Evolutionary conservation across 2,329 filamentous ascomycete genomes (phyloP).

Genomic region (Chaetomiaceae sp.): DNA sequence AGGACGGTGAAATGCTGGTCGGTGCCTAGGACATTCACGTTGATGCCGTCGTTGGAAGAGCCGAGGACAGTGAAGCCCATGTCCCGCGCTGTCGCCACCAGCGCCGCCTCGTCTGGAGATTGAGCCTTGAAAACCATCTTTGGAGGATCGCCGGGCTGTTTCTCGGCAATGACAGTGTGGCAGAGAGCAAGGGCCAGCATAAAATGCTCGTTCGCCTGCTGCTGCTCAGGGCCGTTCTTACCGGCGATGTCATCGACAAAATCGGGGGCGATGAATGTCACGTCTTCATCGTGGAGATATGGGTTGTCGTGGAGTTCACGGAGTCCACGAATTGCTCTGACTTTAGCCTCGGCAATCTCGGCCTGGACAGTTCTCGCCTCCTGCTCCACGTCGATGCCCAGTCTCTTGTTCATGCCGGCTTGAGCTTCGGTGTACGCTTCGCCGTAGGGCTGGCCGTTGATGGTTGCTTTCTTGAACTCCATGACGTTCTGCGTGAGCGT

Average conservation of each 20-base stretch:
- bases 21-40: conserved; percentile 80
- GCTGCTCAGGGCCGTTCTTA: conserved; percentile 70
- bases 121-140: conserved; percentile 95
- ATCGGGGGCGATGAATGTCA: conserved; percentile 90
- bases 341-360: conserved; percentile 75
- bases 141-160: conserved; percentile 81
- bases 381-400: conserved; percentile 80
- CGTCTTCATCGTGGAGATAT: conserved; percentile 80
- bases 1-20: conserved; percentile 82
- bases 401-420: conserved; percentile 88
- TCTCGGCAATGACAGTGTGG: conserved; percentile 92
- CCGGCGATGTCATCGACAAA: conserved; percentile 81
- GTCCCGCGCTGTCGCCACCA: conserved; percentile 90
- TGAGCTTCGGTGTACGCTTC: conserved; percentile 98
- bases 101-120: conserved; percentile 90
- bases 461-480: conserved; percentile 98
- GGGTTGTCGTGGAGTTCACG: conserved; percentile 81
- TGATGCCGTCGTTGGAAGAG: conserved; percentile 71
- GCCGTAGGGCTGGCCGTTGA: conserved; percentile 94
- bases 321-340: conserved; percentile 66
- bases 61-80: conserved; percentile 92
- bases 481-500: conserved; percentile 90
- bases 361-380: conserved; percentile 67
- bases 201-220: conserved; percentile 75
- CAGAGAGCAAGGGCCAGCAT: conserved; percentile 96